These are phyloP conservation scores for Cymbidium sinense DNA, from an alignment of 106 monocot species.

Conservation along the genomic window DNA sequence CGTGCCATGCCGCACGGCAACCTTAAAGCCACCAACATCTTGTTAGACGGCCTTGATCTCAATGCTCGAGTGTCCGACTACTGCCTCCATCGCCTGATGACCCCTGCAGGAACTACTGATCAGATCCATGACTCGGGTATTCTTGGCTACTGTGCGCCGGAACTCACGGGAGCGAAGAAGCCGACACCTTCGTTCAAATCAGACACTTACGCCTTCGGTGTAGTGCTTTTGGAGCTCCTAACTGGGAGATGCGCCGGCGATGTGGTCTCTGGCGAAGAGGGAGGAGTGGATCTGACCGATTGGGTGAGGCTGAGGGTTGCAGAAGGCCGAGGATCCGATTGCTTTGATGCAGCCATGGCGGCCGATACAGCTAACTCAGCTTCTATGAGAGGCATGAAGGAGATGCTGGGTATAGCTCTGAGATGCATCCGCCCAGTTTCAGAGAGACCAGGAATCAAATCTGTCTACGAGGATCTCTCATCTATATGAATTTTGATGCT, in stretches of 20 bases:
- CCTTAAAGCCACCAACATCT: constrained; percentile 80
- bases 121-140: constrained; percentile 67
- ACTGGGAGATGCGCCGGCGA: constrained; percentile 91
- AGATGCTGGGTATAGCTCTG: constrained; percentile 79
- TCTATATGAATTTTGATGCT: constrained; percentile 39
- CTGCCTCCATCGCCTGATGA: constrained; percentile 96
- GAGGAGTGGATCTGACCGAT: constrained; percentile 65
- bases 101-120: constrained; percentile 64
- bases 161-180: constrained; percentile 71
- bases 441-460: constrained; percentile 86
- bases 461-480: constrained; percentile 95
- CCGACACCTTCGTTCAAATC: constrained; percentile 83
- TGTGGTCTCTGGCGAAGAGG: constrained; percentile 70
- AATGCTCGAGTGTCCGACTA: constrained; percentile 89
- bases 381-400: constrained; percentile 58
- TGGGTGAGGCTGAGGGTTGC: constrained; percentile 88
- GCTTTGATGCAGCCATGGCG: constrained; percentile 62
- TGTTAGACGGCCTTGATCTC: constrained; percentile 84
- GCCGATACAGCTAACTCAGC: constrained; percentile 23
- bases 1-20: constrained; percentile 90
- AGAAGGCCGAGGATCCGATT: constrained; percentile 68
- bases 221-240: constrained; percentile 76
- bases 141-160: constrained; percentile 87
- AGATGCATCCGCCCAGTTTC: constrained; percentile 80
- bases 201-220: constrained; percentile 84